Conservation (phyloP, 768 basidiomycete species). For the Termitomyces sp. region DNA sequence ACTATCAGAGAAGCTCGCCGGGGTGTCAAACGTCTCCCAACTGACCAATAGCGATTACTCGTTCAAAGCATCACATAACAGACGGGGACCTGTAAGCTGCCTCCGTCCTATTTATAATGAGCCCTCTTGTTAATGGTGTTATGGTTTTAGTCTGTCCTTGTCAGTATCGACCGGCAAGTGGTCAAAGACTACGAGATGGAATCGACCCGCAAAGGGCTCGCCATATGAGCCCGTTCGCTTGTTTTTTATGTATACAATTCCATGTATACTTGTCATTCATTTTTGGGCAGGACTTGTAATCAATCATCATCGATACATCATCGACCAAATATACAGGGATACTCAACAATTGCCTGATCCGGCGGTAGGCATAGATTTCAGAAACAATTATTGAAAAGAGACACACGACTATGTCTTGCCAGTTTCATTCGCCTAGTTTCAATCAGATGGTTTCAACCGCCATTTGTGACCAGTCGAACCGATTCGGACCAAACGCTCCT, state of each 20-base stretch:
- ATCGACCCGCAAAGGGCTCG: neutral
- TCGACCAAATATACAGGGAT: too few relatives aligned
- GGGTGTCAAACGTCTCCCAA: conserved; percentile 16
- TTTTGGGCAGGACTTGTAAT: neutral
- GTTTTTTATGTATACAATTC: neutral
- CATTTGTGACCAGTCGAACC: too few relatives aligned
- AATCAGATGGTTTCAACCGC: too few relatives aligned
- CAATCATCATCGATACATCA: neutral
- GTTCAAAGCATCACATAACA: neutral
- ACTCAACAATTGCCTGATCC: too few relatives aligned
- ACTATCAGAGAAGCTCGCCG: conserved; percentile 22
- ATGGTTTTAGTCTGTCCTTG: conserved; percentile 14
- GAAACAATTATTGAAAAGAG: too few relatives aligned
- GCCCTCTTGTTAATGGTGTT: neutral
- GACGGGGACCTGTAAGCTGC: conserved; percentile 2
- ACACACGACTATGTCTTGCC: too few relatives aligned
- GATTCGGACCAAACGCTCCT: too few relatives aligned
- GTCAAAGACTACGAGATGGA: conserved; percentile 12
- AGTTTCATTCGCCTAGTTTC: too few relatives aligned
- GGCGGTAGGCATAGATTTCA: too few relatives aligned
- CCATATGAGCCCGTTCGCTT: neutral
- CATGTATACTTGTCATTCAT: neutral
- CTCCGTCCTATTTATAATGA: neutral
- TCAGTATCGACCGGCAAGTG: conserved; percentile 17
- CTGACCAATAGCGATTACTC: conserved; percentile 7